Evolutionary conservation across 768 basidiomycete species (phyloP).

Genomic region (Termitomyces sp.): DNA sequence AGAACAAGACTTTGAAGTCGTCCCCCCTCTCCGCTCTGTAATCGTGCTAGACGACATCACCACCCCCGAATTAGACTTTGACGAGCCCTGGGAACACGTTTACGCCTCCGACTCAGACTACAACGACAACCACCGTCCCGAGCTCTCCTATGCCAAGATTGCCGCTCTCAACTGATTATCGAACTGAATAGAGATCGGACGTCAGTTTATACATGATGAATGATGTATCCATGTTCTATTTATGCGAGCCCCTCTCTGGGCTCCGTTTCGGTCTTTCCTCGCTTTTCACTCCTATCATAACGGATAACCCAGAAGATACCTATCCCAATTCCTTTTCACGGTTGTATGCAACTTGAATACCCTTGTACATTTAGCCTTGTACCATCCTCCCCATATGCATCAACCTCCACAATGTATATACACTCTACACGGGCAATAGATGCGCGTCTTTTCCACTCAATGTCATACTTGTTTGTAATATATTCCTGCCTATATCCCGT

Average conservation of each 20-base stretch:
- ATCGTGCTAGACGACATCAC: constrained; percentile 49
- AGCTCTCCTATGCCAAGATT: constrained; percentile 39
- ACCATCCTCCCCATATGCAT: neutral
- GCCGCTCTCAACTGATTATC: constrained; percentile 12
- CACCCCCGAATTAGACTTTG: constrained; percentile 32
- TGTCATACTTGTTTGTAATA: neutral
- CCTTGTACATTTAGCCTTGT: neutral
- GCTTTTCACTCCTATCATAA: neutral
- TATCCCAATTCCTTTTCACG: neutral
- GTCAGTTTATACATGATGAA: neutral
- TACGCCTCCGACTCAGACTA: constrained; percentile 33
- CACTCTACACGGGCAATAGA: too few species aligned
- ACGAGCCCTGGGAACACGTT: constrained; percentile 59
- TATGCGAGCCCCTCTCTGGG: neutral
- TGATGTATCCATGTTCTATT: neutral
- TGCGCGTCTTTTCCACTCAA: neutral
- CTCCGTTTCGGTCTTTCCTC: neutral
- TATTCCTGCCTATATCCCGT: neutral
- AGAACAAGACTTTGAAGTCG: constrained; percentile 53
- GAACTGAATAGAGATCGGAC: too few species aligned
- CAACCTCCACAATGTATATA: neutral
- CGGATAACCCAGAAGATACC: neutral
- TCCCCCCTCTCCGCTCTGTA: constrained; percentile 48
- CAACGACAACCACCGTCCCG: constrained; percentile 11
- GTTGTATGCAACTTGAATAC: neutral